phyloP scores from a whole-genome alignment of 2,329 filamentous ascomycete genomes.

The Paecilomyces dactylethromorphus region DNA sequence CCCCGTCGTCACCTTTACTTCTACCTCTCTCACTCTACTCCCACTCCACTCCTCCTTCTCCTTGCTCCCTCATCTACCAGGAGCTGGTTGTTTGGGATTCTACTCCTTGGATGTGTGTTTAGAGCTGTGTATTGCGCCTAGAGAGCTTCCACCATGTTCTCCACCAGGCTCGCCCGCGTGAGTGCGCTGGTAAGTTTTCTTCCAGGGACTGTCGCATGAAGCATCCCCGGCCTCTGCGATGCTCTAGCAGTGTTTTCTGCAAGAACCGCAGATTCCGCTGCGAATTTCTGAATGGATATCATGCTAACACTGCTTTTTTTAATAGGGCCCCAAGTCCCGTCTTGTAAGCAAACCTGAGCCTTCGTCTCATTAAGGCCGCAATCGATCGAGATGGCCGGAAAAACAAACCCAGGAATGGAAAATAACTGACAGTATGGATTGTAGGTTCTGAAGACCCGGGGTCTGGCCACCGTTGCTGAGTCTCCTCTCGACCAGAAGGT shows the following conservation, averaged over 20 bases:
- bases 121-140: constrained; percentile 28
- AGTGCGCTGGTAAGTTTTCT: constrained; percentile 40
- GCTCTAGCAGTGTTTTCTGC: not conserved
- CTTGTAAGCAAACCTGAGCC: constrained; percentile 29
- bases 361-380: not conserved
- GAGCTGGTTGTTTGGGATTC: constrained; percentile 27
- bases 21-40: constrained; percentile 24
- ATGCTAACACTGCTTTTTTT: constrained; percentile 15
- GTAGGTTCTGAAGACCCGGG: constrained; percentile 58
- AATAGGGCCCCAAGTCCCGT: constrained; percentile 39
- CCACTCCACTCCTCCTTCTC: constrained; percentile 30
- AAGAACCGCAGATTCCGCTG: not conserved
- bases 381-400: not conserved
- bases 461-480: constrained; percentile 80
- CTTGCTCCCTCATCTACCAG: constrained; percentile 32
- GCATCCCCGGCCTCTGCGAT: not conserved
- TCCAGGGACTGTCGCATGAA: constrained; percentile 3
- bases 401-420: not conserved
- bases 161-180: constrained; percentile 40
- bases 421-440: constrained; percentile 30
- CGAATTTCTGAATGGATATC: constrained; percentile 1
- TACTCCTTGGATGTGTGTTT: constrained; percentile 33
- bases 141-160: constrained; percentile 41
- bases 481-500: constrained; percentile 90
- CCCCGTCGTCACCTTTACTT: constrained; percentile 28